Base-by-base conservation (phyloP, 352 stramenopile species). In the Globisporangium megalacanthum region DNA sequence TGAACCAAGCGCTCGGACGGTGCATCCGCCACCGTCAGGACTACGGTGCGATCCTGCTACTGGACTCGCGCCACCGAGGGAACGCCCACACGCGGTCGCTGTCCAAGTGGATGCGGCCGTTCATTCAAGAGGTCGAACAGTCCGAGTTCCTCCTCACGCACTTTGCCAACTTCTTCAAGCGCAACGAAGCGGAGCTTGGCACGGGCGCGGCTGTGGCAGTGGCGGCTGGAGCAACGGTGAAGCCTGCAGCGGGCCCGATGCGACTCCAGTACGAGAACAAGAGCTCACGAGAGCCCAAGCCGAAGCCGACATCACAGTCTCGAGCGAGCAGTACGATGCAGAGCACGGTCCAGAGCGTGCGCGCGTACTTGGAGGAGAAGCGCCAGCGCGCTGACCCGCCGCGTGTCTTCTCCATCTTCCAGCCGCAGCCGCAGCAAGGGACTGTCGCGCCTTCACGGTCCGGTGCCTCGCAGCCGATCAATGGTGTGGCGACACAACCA, bases 1-100 rank as follows among this genome's bases (percentile, higher is more conserved):
- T 99, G 11, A 99, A 99, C 73, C 97, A 99, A 79, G 97, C 97
- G 11, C 83, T 99, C 17, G 98, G 98, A 1, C 87, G 98, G 45
- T 98, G 98, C 35, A 99, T 99, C 74, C 95, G 98, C 29, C 98
- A 99, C 69, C 86, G 89, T 5, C 72, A 88, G 31, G 98, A 99
- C 70, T 99, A 98, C 63, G 98, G 97, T 13, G 85, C 90, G 37
- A 97, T 99, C 46, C 71, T 99, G 31, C 75, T 99, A 22, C 71
- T 98, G 2, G 98, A 99, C 49, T 93, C 85, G 3, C 74, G 85
- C 6, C 83, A 92, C 66, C 75, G 79, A 4, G 77, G 77, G 31
- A 72, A 86, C 33, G 74, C 69, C 33, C 72, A 89, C 58, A 78
- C 68, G 8, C 72, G 74, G 22, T 89, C 72, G 25, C 70, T 92